phyloP scores from a whole-genome alignment of 495 filamentous ascomycete species.

The Aspergillus nidulans region DNA sequence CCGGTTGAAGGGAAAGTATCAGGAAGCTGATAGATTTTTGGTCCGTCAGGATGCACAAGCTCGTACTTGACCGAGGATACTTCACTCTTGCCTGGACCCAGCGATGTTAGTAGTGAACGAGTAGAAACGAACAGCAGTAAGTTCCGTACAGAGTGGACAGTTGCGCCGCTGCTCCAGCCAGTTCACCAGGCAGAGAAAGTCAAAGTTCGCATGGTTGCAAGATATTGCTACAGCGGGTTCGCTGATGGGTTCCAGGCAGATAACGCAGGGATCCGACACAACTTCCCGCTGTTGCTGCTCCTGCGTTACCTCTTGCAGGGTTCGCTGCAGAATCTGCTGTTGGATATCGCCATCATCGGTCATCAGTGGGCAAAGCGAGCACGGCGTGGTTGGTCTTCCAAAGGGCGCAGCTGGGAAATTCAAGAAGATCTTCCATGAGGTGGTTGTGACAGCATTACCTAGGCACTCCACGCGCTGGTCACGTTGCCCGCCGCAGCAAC shows the following conservation, averaged over 20 bases:
- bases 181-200: conserved; percentile 77
- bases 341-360: conserved; percentile 39
- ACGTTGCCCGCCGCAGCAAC: conserved; percentile 17
- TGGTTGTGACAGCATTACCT: not conserved
- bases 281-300: conserved; percentile 34
- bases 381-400: not conserved
- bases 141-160: conserved; percentile 67
- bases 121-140: not conserved
- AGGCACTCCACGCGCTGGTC: conserved; percentile 6
- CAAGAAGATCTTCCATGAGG: not conserved
- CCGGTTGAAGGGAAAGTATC: conserved; percentile 4
- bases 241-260: conserved; percentile 70
- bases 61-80: conserved; percentile 67
- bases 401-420: not conserved
- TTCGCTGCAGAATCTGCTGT: conserved; percentile 41
- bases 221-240: conserved; percentile 67
- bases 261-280: conserved; percentile 42
- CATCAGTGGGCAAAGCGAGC: conserved; percentile 21
- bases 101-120: conserved; percentile 12
- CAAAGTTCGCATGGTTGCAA: conserved; percentile 76
- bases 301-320: conserved; percentile 39
- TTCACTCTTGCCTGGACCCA: conserved; percentile 54
- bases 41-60: conserved; percentile 46
- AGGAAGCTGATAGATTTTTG: conserved; percentile 51
- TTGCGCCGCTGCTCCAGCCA: conserved; percentile 71